Evolutionary conservation across 2,329 filamentous ascomycete species (phyloP), one percentile per base, ranked within the genome.

Genomic region (Fonsecaea pedrosoi): DNA sequence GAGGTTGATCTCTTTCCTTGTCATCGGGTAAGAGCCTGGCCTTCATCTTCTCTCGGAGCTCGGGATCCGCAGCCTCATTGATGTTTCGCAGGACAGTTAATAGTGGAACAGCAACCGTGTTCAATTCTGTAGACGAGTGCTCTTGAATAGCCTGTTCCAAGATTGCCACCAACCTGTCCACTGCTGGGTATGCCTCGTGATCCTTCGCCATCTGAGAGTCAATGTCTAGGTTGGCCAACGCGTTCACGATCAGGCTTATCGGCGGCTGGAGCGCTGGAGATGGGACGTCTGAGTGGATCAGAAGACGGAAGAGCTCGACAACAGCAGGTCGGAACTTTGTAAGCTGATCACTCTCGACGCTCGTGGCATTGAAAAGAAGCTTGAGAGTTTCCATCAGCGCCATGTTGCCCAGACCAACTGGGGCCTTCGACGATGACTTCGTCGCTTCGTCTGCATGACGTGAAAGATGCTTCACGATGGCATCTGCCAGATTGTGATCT

Each of bases 321-420:
- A 96, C 84, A 2, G 90, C 87, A 25, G 85, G 81, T 1, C 87
- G 87, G 75, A 97, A 96, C 0, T 82, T 79, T 0, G 82, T 77
- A 4, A 81, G 79, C 32, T 89, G 83, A 50, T 89, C 83, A 3
- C 88, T 87, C 73, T 89, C 90, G 74, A 89, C 88, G 73, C 94
- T 89, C 1, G 90, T 91, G 61, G 97, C 83, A 77, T 97, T 97
- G 83, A 96, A 98, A 60, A 96, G 80, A 48, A 98, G 84, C 75
- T 96, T 97, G 58, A 95, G 81, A 0, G 91, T 94, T 77, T 98
- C 94, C 8, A 84, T 84, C 42, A 98, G 83, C 0, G 94, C 88
- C 66, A 90, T 88, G 34, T 21, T 40, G 13, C n/a, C 45, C 37
- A 61, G 66, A 70, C 90, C 88, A 84, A 94, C 77, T 63, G 76